Evolutionary conservation across 2,329 filamentous ascomycete species (phyloP), one percentile per base, ranked within the genome.

Genomic region (Fusarium cyanostomum): DNA sequence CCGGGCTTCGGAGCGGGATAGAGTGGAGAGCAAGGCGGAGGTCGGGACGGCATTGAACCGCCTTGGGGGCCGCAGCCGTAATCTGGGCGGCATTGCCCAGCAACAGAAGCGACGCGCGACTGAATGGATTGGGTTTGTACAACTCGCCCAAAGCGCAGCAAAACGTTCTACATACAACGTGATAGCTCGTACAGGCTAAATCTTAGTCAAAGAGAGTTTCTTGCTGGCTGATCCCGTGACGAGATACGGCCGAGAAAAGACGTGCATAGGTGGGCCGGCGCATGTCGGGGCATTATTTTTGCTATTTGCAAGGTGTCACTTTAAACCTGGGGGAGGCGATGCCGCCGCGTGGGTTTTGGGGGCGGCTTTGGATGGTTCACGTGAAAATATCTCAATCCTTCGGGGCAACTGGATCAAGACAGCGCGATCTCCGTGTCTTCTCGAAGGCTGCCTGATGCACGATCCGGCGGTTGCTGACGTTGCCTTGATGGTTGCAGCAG

Each of bases 391-490:
- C 45, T 39, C 9, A 11, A 28, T 15, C 30, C 11, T 27, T 46
- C 28, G 28, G n/a, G 11, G 6, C 9, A 30, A 33, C 16, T 21
- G 1, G 9, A 30, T 34, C 15, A n/a, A 28, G 21, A 38, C 31
- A 28, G 7, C 4, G 33, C 43, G 18, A 55, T 61, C 49, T 41
- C 43, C 33, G 12, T 45, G 44, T n/a, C 56, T 65, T 65, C 61
- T 52, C 31, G 51, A 50, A 62, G 21, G 44, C 41, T 65, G 61
- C 56, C 61, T 65, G 37, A 52, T 62, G 34, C 27, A 56, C 38
- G 56, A 50, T 61, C 9, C 30, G 16, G 27, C 16, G 28, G 12
- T 9, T 34, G n/a, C 46, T 49, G 37, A 53, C 27, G 52, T 54
- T 55, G 18, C 33, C 50, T 56, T 8, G 35, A 21, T 15, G 34